Evolutionary conservation across 2,329 filamentous ascomycete genomes (phyloP), one percentile per base, ranked within the genome.

Genomic region (Fusarium hainanense): DNA sequence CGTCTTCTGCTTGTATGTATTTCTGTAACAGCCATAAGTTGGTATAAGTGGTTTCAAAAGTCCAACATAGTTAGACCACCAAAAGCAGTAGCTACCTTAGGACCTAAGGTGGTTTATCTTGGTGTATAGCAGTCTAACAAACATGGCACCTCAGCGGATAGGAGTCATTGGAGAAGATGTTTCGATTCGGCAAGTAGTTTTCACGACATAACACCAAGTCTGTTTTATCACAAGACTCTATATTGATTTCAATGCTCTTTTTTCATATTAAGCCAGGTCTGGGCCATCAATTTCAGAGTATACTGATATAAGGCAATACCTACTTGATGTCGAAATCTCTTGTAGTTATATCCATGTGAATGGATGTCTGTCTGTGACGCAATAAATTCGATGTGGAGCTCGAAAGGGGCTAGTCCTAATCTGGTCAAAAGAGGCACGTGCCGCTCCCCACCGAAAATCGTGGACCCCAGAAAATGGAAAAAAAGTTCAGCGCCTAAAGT

Each of bases 381-480:
- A 56, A 49, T 51, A 6, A 41, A 30, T 30, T 49, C 16, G 16
- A 49, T 51, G 40, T 43, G 69, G 71, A 75, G 69, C 59, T 12
- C 28, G 28, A 7, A 37, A 20, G 30, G 23, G 16, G 41, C 37
- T 21, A 43, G 37, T 59, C 54, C 32, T 1, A n/a, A 61, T 66
- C 13, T 12, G 47, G 64, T 20, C 40, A 14, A 16, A 66, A 20
- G 20, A 64, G 50, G 77, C 77, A 79, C 77, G 76, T 78, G 77
- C 43, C 69, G 57, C 37, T 52, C 66, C 65, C 75, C 77, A 77
- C 74, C 42, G 44, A 72, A 68, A 69, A 72, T 40, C 47, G 21
- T 63, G 63, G 61, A 58, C 72, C 37, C 49, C 69, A 69, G 74
- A 77, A 61, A 54, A 58, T 44, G 30, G 66, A 71, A 58, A 70